phyloP scores from a whole-genome alignment of 2,329 filamentous ascomycete species.

The Penicillium sp. region DNA sequence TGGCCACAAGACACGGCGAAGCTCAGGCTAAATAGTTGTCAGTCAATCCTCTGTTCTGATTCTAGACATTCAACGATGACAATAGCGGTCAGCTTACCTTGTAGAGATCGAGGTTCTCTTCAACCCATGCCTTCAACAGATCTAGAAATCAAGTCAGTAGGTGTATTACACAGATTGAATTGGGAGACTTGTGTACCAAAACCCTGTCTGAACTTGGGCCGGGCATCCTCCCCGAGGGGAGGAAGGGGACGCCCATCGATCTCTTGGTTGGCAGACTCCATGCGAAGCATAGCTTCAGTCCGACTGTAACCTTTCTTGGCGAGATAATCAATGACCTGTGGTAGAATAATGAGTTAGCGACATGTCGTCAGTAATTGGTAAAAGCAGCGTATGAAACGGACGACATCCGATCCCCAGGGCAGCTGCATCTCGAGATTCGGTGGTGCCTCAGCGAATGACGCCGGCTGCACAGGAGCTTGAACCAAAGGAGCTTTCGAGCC shows the following conservation, averaged over 20 bases:
- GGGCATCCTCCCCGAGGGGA: conserved; percentile 67
- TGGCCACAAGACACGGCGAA: conserved; percentile 87
- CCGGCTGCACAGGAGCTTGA: background rate
- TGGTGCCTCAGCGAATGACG: background rate
- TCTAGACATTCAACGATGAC: background rate
- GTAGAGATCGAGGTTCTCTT: conserved; percentile 91
- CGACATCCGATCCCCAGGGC: background rate
- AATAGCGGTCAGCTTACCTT: conserved; percentile 58
- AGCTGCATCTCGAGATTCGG: background rate
- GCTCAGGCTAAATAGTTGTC: conserved; percentile 65
- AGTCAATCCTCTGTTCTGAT: background rate
- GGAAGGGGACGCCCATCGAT: conserved; percentile 76
- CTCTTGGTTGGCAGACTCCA: conserved; percentile 83
- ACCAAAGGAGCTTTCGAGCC: background rate
- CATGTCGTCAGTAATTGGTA: too few species aligned
- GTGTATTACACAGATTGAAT: background rate
- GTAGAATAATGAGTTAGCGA: background rate
- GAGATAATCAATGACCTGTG: conserved; percentile 86
- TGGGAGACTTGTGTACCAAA: conserved; percentile 52
- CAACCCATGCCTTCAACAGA: conserved; percentile 77
- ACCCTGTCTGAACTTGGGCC: conserved; percentile 74
- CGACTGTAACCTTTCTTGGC: conserved; percentile 92
- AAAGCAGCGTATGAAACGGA: background rate
- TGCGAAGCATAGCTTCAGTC: conserved; percentile 88
- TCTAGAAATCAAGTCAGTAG: conserved; percentile 42